These are phyloP conservation scores for Coemansia sp. DNA, from an alignment of 192 early-diverging fungal species.

Conservation along the genomic window DNA sequence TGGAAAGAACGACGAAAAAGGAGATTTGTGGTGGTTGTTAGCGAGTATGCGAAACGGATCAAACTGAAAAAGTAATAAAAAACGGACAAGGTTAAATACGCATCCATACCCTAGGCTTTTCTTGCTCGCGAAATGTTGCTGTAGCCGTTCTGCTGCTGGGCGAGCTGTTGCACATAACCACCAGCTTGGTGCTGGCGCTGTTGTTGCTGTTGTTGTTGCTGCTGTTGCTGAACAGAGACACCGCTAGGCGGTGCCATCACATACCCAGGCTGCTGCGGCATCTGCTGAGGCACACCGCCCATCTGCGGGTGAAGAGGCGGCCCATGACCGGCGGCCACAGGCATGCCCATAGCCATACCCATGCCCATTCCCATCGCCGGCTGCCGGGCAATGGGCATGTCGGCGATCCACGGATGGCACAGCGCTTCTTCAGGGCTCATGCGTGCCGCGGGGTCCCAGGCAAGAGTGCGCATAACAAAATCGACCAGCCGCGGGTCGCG, in stretches of 20 bases:
- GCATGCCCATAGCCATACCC: slow-evolving; percentile 8
- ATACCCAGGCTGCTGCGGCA: slow-evolving; percentile 29
- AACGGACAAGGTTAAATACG: background rate
- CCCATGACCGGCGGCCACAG: background rate
- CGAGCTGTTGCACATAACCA: slow-evolving; percentile 9
- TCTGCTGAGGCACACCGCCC: slow-evolving; percentile 17
- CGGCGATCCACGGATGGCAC: slow-evolving; percentile 80
- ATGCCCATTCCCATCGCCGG: slow-evolving; percentile 12
- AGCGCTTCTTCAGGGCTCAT: slow-evolving; percentile 85
- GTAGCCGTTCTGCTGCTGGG: slow-evolving; percentile 23
- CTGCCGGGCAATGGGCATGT: slow-evolving; percentile 51
- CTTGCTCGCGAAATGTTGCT: slow-evolving; percentile 42
- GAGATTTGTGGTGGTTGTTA: too few relatives aligned
- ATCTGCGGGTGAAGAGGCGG: slow-evolving; percentile 8
- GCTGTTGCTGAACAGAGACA: slow-evolving; percentile 22
- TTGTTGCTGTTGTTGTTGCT: slow-evolving; percentile 16
- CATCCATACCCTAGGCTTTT: slow-evolving; percentile 25
- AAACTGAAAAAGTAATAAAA: background rate
- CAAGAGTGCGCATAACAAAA: slow-evolving; percentile 79
- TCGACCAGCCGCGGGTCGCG: slow-evolving; percentile 80
- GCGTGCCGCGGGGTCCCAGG: slow-evolving; percentile 87
- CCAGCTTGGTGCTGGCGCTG: slow-evolving; percentile 14
- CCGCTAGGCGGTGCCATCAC: slow-evolving; percentile 33
- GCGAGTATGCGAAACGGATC: background rate
- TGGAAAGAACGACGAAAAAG: too few relatives aligned